These are phyloP conservation scores for Clitoria ternatea DNA, from an alignment of 306 rosid species.

Conservation along the genomic window DNA sequence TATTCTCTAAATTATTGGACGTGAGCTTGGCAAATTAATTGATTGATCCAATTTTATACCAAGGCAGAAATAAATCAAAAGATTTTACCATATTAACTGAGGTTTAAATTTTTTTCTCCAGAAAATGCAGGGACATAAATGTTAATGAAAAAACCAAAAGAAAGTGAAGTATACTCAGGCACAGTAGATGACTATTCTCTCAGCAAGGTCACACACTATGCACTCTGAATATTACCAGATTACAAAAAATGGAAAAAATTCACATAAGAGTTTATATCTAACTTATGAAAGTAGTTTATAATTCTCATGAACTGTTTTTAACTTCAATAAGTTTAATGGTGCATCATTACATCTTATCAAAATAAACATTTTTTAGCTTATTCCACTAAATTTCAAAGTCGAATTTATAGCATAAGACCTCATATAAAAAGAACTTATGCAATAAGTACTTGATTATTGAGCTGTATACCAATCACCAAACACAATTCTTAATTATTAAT, in stretches of 20 bases:
- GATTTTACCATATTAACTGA: not conserved
- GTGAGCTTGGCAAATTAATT: not conserved
- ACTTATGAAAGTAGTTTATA: too few relatives aligned
- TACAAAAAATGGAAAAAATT: not conserved
- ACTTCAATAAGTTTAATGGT: too few relatives aligned
- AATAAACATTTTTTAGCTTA: too few relatives aligned
- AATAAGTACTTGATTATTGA: too few relatives aligned
- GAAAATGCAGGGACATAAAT: not conserved
- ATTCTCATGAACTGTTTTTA: too few relatives aligned
- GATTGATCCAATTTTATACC: not conserved
- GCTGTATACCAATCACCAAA: too few relatives aligned
- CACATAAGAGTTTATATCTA: too few relatives aligned
- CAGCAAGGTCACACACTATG: not conserved
- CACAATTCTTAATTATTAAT: too few relatives aligned
- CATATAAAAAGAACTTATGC: too few relatives aligned
- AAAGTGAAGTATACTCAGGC: not conserved
- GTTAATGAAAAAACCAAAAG: not conserved
- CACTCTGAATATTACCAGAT: not conserved
- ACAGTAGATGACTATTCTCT: not conserved
- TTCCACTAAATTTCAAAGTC: too few relatives aligned
- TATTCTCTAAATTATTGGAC: slow-evolving; percentile 17
- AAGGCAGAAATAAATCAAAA: not conserved
- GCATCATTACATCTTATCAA: too few relatives aligned
- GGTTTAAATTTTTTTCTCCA: not conserved
- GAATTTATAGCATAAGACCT: too few relatives aligned